Evolutionary conservation across 2,329 filamentous ascomycete genomes (phyloP), one percentile per base, ranked within the genome.

Genomic region (Periconia digitata): DNA sequence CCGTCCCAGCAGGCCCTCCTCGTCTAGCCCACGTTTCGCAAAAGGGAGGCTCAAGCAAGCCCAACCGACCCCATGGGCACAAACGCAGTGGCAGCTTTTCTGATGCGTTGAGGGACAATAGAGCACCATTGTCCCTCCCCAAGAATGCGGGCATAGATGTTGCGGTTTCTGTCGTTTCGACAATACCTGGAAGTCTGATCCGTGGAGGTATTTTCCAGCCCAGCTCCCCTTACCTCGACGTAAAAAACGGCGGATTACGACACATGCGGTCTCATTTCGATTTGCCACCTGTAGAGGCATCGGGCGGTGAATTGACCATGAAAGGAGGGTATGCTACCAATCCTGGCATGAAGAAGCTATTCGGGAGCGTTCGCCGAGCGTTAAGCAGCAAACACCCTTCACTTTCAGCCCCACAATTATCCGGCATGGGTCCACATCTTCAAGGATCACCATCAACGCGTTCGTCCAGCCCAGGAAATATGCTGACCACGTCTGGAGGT

Each of bases 71-170:
- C 20, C 62, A 69, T 44, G 79, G 76, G 2, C 91, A 96, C 71
- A 92, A 90, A 70, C 85, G 91, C 18, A 95, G 89, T 64, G 90
- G 86, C 42, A 96, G 92, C 67, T 86, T 94, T 60, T 89, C 88
- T 0, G 90, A 96, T 72, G 92, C 92, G 1, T 71, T 92, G 43
- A 79, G 90, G 58, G 89, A 94, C 63, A 71, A 85, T 74, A 72
- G 82, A 45, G 72, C 78, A 10, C 79, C 80, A 2, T 61, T 82
- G 8, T 77, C 78, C 3, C 71, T 75, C 24, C 69, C 76, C 32
- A 75, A 78, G 49, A 62, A 70, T 32, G 69, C 78, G 24, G 65
- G 69, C 43, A 56, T 66, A 42, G 66, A 73, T 18, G 67, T 72
- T 38, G 64, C 70, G 40, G 63, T 85, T 15, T 71, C 85, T 13